Conservation (phyloP, 2,329 filamentous ascomycete species). For the Periconia macrospinosa region DNA sequence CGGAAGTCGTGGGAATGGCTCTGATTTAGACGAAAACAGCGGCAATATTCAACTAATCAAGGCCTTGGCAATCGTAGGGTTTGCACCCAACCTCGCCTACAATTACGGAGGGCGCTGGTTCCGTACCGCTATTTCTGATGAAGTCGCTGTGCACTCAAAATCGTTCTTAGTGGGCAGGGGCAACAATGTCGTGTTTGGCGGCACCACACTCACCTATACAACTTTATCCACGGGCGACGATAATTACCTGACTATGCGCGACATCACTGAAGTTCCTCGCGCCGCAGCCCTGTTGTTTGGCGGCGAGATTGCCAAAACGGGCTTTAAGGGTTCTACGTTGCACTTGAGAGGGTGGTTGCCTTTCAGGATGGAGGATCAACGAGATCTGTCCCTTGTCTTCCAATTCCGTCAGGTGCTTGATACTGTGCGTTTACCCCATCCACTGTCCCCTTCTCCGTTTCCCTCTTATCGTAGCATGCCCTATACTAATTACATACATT, state of each 20-base stretch:
- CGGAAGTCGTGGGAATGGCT: not conserved
- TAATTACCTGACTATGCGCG: not conserved
- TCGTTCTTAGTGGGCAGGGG: not conserved
- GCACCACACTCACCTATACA: not conserved
- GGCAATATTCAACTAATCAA: constrained; percentile 2
- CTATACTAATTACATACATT: not conserved
- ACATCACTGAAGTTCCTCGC: constrained; percentile 1
- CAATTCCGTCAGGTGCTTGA: not conserved
- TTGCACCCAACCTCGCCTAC: constrained; percentile 5
- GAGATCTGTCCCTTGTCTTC: not conserved
- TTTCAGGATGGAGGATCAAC: not conserved
- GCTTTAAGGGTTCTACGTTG: not conserved
- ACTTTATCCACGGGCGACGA: not conserved
- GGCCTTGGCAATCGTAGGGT: constrained; percentile 1
- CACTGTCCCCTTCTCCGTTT: not conserved
- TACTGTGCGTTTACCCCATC: not conserved
- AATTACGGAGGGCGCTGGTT: not conserved
- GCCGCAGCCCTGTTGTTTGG: constrained; percentile 3
- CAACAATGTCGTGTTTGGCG: not conserved
- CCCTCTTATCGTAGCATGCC: not conserved
- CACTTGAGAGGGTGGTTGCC: constrained; percentile 3
- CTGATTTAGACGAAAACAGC: constrained; percentile 2
- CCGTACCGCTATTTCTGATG: not conserved
- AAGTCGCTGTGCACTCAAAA: not conserved
- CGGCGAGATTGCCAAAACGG: not conserved